Evolutionary conservation across 192 early-diverging fungal species (phyloP).

Genomic region (Helicostylum pulchrum): DNA sequence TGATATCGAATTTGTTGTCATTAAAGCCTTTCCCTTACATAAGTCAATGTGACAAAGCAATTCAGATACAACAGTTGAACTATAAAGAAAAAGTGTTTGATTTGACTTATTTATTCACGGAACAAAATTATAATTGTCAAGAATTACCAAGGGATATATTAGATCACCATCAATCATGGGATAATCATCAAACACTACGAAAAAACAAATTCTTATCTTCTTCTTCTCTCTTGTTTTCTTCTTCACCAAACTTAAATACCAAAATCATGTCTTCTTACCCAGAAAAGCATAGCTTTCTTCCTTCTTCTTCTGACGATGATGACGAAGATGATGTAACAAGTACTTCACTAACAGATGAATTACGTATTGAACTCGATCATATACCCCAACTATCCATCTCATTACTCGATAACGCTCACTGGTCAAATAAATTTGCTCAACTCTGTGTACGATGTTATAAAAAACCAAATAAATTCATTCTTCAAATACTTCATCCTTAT

Average conservation of each 20-base stretch:
- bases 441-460: conserved; percentile 5
- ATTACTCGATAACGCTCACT: background rate
- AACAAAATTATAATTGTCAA: background rate
- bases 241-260: background rate
- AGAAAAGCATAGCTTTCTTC: background rate
- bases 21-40: background rate
- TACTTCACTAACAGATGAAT: background rate
- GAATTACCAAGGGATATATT: background rate
- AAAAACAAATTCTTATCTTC: background rate
- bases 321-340: background rate
- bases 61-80: background rate
- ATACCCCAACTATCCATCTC: background rate
- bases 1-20: background rate
- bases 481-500: conserved; percentile 9
- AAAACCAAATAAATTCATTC: background rate
- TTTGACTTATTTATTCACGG: background rate
- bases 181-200: background rate
- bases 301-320: background rate
- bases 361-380: background rate
- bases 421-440: conserved; percentile 8
- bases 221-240: background rate
- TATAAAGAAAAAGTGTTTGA: background rate
- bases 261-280: background rate
- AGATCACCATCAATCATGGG: conserved; percentile 1
- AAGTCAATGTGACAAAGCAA: background rate